phyloP scores from a whole-genome alignment of 2,329 filamentous ascomycete genomes.

The Claviceps quebecensis region DNA sequence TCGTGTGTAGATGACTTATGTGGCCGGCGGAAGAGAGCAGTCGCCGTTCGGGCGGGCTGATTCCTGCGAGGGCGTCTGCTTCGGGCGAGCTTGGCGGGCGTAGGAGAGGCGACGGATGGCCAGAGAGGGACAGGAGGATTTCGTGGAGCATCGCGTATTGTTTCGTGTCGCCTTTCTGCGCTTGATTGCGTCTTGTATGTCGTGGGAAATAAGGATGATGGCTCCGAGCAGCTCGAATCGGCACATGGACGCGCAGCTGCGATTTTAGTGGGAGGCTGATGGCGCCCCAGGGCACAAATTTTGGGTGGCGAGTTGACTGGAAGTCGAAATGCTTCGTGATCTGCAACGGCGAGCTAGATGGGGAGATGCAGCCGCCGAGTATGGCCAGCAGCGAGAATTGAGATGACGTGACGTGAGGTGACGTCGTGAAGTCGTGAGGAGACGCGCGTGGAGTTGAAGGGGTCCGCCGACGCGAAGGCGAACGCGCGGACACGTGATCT shows the following conservation, averaged over 20 bases:
- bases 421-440: not conserved
- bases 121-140: constrained; percentile 89
- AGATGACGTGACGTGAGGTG: not conserved
- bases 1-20: constrained; percentile 65
- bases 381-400: not conserved
- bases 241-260: constrained; percentile 27
- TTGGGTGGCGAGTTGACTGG: no score
- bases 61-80: constrained; percentile 30
- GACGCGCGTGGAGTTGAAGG: not conserved
- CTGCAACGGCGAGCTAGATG: no score
- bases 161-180: constrained; percentile 16
- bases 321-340: no score
- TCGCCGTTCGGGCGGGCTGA: constrained; percentile 69
- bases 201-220: constrained; percentile 32
- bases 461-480: not conserved
- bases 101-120: constrained; percentile 82
- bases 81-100: constrained; percentile 32
- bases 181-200: constrained; percentile 26
- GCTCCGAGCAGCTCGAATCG: constrained; percentile 38
- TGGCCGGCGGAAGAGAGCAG: constrained; percentile 65
- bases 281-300: no score
- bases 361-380: not conserved
- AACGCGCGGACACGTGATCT: not conserved
- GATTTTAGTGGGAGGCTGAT: not conserved
- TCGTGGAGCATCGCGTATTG: constrained; percentile 73